Evolutionary conservation across 768 basidiomycete species (phyloP).

Genomic region (Lactarius indigo): DNA sequence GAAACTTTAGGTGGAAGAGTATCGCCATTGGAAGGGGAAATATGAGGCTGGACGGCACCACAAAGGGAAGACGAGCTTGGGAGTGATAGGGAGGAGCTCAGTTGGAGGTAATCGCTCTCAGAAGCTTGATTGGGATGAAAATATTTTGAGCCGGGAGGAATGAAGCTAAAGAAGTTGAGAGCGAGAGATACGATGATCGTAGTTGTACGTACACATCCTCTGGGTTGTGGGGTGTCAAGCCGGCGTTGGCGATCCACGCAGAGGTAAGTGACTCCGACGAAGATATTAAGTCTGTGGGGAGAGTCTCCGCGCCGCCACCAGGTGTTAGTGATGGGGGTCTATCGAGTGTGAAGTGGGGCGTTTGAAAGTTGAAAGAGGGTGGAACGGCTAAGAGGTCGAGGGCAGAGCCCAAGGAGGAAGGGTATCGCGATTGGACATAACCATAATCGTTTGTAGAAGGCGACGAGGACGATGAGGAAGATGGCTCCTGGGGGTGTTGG

Average conservation of each 20-base stretch:
- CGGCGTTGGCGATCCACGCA: slow-evolving; percentile 24
- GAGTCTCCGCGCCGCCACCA: slow-evolving; percentile 71
- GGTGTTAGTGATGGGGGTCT: slow-evolving; percentile 59
- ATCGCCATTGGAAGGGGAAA: not conserved
- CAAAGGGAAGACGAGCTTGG: slow-evolving; percentile 12
- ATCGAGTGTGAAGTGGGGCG: slow-evolving; percentile 61
- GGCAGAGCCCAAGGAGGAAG: slow-evolving; percentile 14
- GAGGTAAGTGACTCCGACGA: slow-evolving; percentile 20
- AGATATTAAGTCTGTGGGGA: slow-evolving; percentile 36
- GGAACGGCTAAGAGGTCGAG: slow-evolving; percentile 1
- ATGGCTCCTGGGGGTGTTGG: slow-evolving; percentile 13
- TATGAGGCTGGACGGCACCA: slow-evolving; percentile 11
- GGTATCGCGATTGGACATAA: slow-evolving; percentile 11
- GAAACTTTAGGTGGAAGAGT: not conserved
- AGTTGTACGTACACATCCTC: slow-evolving; percentile 21
- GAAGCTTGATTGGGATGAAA: slow-evolving; percentile 8
- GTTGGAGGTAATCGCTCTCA: slow-evolving; percentile 2
- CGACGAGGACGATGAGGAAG: slow-evolving; percentile 6
- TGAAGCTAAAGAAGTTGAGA: slow-evolving; percentile 11
- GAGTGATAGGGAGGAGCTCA: not conserved
- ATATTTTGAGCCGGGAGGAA: slow-evolving; percentile 3
- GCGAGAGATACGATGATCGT: not conserved
- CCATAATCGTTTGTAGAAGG: slow-evolving; percentile 16
- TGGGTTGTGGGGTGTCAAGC: slow-evolving; percentile 9
- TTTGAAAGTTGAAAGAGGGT: slow-evolving; percentile 42